Evolutionary conservation across 2,329 filamentous ascomycete species (phyloP), one percentile per base, ranked within the genome.

Genomic region (Mollisia scopiformis): DNA sequence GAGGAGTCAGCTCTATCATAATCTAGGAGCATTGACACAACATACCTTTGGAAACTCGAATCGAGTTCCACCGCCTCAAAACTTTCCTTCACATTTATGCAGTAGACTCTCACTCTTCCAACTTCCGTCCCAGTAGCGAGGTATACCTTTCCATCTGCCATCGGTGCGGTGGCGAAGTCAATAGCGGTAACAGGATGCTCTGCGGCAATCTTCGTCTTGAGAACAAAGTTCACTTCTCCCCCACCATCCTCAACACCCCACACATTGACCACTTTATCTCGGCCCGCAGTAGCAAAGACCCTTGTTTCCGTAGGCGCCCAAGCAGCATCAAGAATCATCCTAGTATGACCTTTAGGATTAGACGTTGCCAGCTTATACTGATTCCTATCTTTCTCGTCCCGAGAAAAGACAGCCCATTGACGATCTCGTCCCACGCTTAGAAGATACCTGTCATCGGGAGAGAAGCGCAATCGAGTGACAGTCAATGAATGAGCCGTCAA

Each of bases 391-490:
- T 74, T 69, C 6, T 68, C 70, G 33, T 77, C 77, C 39, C 86
- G 81, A 68, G 85, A 78, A 73, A 94, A 99, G 1, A 98, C 80
- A 0, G 88, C 88, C 93, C 94, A 99, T 75, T 96, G 92, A 13
- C 95, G 83, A 75, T 99, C 95, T 62, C 95, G 82, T 2, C 95
- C 94, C 1, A 97, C 94, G 64, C 92, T 97, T 2, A 99, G 82
- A 16, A 99, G 81, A 62, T 86, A 88, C 10, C 74, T 74, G 73
- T 95, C 91, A 68, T 94, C 89, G 0, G 76, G 72, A 0, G 91
- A 93, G 78, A 98, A 99, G 8, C 88, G 82, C 35, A 99, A 79
- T 16, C 90, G 84, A 0, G 93, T 94, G 25, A 93, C 89, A 0
- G 95, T 99, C 57, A 98, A 82, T 0, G 90, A 87, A 76, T 99